Evolutionary conservation across 2,329 filamentous ascomycete species (phyloP), one percentile per base, ranked within the genome.

Genomic region (Helminthosporium solani): DNA sequence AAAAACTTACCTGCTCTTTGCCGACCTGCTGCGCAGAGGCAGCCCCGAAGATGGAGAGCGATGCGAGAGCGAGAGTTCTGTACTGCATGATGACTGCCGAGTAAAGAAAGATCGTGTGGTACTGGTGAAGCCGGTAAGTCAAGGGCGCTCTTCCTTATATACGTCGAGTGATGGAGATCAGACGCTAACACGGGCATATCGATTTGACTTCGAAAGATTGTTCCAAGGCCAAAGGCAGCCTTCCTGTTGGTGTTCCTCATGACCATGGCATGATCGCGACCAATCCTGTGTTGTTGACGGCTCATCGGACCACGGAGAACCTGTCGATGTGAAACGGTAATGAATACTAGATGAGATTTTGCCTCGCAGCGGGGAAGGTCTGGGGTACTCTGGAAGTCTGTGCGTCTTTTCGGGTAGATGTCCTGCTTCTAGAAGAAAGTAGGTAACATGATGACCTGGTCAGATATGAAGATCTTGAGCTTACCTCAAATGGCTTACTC

Each of bases 21-120:
- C 73, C 73, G 46, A 68, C 67, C 55, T 72, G 70, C 66, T 75
- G 73, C 35, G 68, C 72, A 50, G 59, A 56, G 57, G 60, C 67
- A 46, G 65, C 64, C 49, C 70, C 70, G 49, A 70, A 60, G 35
- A 75, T 54, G 35, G 70, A 67, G 53, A 73, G 65, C 19, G 70
- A 67, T 38, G 70, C 58, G 56, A 74, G 64, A 38, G 68, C 64
- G 56, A 71, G 57, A 56, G 60, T 60, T 56, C 61, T 68, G 61
- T 70, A 70, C 47, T 46, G 42, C 67, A 70, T 72, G 53, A 46
- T 68, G 62, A 55, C 58, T 63, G 53, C 41, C 53, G 54, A 55
- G 41, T n/a, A 47, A 57, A 52, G 55, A 57, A 56, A 40, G 47
- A 56, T 46, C 60, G 58, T 56, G 50, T 55, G 55, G 61, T 61